Conservation (phyloP, 352 stramenopile species). For the Albugo laibachii region DNA sequence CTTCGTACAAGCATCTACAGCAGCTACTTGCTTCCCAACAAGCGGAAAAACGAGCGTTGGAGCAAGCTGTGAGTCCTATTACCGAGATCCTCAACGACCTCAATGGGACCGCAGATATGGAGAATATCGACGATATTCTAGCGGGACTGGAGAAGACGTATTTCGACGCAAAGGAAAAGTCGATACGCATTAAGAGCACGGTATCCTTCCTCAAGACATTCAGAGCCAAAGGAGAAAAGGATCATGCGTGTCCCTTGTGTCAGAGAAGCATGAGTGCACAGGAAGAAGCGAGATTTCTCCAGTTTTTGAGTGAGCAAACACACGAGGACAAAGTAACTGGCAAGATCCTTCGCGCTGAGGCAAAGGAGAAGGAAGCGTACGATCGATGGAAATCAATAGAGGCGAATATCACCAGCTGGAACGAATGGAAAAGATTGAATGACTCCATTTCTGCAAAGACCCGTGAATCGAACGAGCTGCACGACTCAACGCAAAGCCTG, state of each 20-base stretch:
- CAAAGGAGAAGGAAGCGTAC: constrained; percentile 18
- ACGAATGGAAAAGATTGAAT: constrained; percentile 34
- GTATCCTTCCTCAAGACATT: constrained; percentile 71
- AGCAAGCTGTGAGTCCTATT: constrained; percentile 5
- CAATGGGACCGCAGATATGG: background rate
- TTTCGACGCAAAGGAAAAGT: constrained; percentile 68
- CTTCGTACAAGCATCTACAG: constrained; percentile 24
- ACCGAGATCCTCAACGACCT: constrained; percentile 16
- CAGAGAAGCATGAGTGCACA: constrained; percentile 27
- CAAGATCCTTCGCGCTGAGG: constrained; percentile 53
- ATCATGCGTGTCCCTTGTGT: constrained; percentile 64
- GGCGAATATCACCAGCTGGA: constrained; percentile 38
- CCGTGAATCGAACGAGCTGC: constrained; percentile 25
- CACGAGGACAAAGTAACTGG: constrained; percentile 52
- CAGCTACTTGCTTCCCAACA: constrained; percentile 18
- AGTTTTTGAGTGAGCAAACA: constrained; percentile 50
- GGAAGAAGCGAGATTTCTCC: constrained; percentile 37
- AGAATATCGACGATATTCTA: constrained; percentile 24
- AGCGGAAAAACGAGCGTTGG: constrained; percentile 22
- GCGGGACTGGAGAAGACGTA: constrained; percentile 35
- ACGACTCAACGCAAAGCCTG: constrained; percentile 17
- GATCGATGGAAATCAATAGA: constrained; percentile 40
- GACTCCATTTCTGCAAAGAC: constrained; percentile 22
- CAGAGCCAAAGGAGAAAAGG: constrained; percentile 62
- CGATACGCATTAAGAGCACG: constrained; percentile 55